Conservation (phyloP, 2,329 filamentous ascomycete genomes). For the Cadophora gregata region DNA sequence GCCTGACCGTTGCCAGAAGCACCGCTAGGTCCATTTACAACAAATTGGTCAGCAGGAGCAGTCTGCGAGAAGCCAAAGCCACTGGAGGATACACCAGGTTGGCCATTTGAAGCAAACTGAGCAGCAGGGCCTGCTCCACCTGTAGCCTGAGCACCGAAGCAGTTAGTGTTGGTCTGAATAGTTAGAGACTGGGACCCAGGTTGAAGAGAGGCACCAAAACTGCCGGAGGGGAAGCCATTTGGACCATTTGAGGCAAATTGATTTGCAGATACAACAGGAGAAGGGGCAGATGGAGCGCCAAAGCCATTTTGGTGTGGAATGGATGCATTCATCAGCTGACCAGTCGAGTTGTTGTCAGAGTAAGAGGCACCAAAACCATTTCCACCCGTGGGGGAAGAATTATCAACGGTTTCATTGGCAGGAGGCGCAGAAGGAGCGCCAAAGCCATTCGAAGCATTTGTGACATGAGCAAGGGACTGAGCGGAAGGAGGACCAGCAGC, state of each 20-base stretch:
- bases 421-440: background rate
- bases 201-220: background rate
- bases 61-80: background rate
- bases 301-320: background rate
- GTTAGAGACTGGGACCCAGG: background rate
- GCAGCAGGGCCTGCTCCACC: background rate
- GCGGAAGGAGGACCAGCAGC: background rate
- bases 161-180: too few species aligned
- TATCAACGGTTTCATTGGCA: background rate
- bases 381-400: background rate
- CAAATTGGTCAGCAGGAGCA: background rate
- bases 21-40: background rate
- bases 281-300: background rate
- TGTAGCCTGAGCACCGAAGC: background rate
- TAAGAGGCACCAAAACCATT: background rate
- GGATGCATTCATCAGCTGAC: background rate
- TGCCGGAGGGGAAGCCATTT: background rate
- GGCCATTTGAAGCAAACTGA: background rate
- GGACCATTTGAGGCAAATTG: background rate
- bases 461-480: background rate
- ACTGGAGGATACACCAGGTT: background rate
- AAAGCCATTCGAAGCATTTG: background rate
- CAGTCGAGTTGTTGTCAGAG: background rate
- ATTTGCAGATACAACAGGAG: background rate
- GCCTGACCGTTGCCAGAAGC: background rate